Evolutionary conservation across 1,284 basidiomycete genomes (phyloP).

Genomic region (Puccinia hordei): DNA sequence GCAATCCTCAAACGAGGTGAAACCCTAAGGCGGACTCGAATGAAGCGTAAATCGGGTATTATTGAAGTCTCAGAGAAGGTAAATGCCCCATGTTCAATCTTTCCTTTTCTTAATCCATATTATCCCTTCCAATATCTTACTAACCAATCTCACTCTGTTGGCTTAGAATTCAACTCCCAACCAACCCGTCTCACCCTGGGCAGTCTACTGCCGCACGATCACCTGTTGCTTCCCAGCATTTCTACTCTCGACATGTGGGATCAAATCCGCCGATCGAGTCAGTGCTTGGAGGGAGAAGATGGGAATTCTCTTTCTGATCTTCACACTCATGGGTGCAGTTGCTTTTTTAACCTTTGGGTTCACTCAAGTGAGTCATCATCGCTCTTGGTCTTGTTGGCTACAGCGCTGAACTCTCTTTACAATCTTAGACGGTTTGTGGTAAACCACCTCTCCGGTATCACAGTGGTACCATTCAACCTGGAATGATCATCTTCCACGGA

Average conservation of each 20-base stretch:
- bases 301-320: constrained; percentile 81
- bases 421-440: constrained; percentile 73
- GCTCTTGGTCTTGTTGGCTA: background rate
- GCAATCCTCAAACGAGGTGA: constrained; percentile 79
- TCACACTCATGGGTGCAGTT: constrained; percentile 81
- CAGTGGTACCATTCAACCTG: constrained; percentile 73
- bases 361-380: constrained; percentile 65
- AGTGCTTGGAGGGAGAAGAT: constrained; percentile 99
- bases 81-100: constrained; percentile 8
- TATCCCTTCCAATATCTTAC: too few relatives aligned
- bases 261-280: constrained; percentile 72
- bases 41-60: constrained; percentile 63
- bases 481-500: constrained; percentile 88
- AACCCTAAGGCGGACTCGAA: constrained; percentile 67
- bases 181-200: constrained; percentile 90
- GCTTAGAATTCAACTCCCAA: constrained; percentile 58
- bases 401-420: background rate
- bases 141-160: too few relatives aligned
- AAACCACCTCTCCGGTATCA: constrained; percentile 77
- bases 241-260: constrained; percentile 68
- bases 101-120: too few relatives aligned
- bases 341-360: constrained; percentile 99
- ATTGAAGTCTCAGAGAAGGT: constrained; percentile 57
- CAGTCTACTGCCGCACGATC: constrained; percentile 87
- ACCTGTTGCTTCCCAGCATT: constrained; percentile 81